These are phyloP conservation scores for Fusarium dimerum DNA, from an alignment of 2,329 filamentous ascomycete species.

Conservation along the genomic window DNA sequence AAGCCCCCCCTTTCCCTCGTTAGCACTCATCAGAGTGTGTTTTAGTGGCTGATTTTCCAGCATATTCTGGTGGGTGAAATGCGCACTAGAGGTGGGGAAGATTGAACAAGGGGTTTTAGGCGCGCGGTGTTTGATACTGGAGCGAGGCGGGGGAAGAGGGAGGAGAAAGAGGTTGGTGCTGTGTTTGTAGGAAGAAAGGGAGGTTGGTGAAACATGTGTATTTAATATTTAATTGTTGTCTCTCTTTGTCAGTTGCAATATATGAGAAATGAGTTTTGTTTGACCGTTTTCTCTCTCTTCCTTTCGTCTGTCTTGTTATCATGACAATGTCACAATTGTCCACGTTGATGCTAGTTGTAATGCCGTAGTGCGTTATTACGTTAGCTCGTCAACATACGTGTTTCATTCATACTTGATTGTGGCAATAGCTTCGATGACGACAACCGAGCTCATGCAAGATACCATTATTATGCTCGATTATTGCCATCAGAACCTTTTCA, in stretches of 20 bases:
- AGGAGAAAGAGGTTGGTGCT: constrained; percentile 9
- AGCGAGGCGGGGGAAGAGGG: not conserved
- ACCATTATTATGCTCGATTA: not conserved
- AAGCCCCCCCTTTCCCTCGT: too few relatives aligned
- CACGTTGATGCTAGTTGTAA: not conserved
- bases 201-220: constrained; percentile 15
- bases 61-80: not conserved
- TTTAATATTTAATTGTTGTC: too few relatives aligned
- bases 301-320: not conserved
- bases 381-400: constrained; percentile 3
- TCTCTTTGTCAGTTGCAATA: too few relatives aligned
- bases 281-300: not conserved
- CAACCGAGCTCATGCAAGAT: constrained; percentile 14
- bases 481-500: too few relatives aligned
- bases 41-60: not conserved
- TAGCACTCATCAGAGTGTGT: too few relatives aligned
- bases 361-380: too few relatives aligned
- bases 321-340: not conserved
- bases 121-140: not conserved
- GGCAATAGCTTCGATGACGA: constrained; percentile 30
- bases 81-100: too few relatives aligned
- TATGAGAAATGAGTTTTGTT: too few relatives aligned
- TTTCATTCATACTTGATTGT: constrained; percentile 4
- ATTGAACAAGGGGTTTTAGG: not conserved
- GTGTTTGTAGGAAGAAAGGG: constrained; percentile 10